These are phyloP conservation scores for Cladophialophora immunda DNA, from an alignment of 2,329 filamentous ascomycete species.

Conservation along the genomic window DNA sequence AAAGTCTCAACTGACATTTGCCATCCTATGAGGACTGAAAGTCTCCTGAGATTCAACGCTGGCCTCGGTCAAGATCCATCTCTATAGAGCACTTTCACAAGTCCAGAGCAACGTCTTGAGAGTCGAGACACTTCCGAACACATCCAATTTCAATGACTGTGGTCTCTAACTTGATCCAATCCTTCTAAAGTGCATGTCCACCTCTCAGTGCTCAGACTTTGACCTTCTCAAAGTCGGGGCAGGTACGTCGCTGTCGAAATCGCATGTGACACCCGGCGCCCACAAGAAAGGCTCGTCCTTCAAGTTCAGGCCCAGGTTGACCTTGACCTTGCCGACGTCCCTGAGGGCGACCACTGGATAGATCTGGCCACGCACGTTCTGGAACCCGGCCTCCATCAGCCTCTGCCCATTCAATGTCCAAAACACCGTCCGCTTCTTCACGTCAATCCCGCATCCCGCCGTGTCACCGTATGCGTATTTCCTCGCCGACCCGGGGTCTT, in stretches of 20 bases:
- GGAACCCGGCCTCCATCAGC: constrained; percentile 3
- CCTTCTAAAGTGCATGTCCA: too few species aligned
- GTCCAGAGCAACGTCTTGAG: too few species aligned
- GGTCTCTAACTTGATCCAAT: too few species aligned
- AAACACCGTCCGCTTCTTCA: constrained; percentile 1
- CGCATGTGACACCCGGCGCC: background rate
- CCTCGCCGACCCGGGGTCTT: background rate
- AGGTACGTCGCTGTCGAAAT: background rate
- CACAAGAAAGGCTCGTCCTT: background rate
- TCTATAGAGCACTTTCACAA: too few species aligned
- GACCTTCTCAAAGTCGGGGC: background rate
- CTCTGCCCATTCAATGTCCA: background rate
- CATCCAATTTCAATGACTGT: background rate
- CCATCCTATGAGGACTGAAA: too few species aligned
- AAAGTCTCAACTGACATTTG: too few species aligned
- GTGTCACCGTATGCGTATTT: background rate
- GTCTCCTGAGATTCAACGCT: too few species aligned
- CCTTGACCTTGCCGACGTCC: background rate
- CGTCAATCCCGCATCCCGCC: background rate
- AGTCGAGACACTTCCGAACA: too few species aligned
- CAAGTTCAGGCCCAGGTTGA: constrained; percentile 1
- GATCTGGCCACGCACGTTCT: constrained; percentile 1
- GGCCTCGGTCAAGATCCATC: too few species aligned
- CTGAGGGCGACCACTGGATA: background rate
- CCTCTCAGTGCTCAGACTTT: background rate